Percentiles rank a stretch among this genome's conserved stretches.
Evolutionary conservation across 2,329 filamentous ascomycete genomes (phyloP).

Genomic region (Neopestalotiopsis clavispora): DNA sequence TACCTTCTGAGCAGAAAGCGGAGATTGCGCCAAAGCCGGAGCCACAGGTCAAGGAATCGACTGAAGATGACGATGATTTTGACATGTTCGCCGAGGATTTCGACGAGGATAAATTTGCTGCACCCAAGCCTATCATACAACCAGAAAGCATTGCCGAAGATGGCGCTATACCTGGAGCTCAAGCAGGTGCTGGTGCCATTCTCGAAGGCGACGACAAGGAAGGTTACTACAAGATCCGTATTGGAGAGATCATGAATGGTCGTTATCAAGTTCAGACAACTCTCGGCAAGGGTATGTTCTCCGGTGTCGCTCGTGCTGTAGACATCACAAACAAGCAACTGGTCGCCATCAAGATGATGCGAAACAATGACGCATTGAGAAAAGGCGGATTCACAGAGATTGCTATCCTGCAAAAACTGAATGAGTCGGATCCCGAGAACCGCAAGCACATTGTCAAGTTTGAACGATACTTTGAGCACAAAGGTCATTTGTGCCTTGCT

Average conservation of each 20-base stretch:
- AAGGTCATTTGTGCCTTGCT: constrained; percentile 92
- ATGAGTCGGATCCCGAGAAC: constrained; percentile 82
- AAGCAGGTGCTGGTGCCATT: constrained; percentile 70
- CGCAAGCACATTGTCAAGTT: constrained; percentile 92
- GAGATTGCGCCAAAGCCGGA: constrained; percentile 40
- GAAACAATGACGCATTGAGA: constrained; percentile 90
- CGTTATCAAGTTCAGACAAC: constrained; percentile 89
- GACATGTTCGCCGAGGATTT: constrained; percentile 92
- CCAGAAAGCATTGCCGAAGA: constrained; percentile 45
- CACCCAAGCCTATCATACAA: constrained; percentile 47
- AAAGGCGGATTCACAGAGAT: constrained; percentile 96
- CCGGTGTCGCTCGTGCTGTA: constrained; percentile 87
- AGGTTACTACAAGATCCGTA: constrained; percentile 94
- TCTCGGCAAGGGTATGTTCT: constrained; percentile 94
- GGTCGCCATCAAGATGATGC: constrained; percentile 98
- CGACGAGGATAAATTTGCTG: constrained; percentile 68
- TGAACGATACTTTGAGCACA: constrained; percentile 88
- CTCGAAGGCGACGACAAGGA: constrained; percentile 94
- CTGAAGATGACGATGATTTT: constrained; percentile 64
- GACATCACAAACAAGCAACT: constrained; percentile 75
- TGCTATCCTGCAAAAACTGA: constrained; percentile 86
- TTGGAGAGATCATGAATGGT: constrained; percentile 86
- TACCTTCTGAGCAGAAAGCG: constrained; percentile 42
- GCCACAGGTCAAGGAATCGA: constrained; percentile 48
- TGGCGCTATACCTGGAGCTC: constrained; percentile 52